Conservation (phyloP, 2,329 filamentous ascomycete species). For the Phoma sp. region DNA sequence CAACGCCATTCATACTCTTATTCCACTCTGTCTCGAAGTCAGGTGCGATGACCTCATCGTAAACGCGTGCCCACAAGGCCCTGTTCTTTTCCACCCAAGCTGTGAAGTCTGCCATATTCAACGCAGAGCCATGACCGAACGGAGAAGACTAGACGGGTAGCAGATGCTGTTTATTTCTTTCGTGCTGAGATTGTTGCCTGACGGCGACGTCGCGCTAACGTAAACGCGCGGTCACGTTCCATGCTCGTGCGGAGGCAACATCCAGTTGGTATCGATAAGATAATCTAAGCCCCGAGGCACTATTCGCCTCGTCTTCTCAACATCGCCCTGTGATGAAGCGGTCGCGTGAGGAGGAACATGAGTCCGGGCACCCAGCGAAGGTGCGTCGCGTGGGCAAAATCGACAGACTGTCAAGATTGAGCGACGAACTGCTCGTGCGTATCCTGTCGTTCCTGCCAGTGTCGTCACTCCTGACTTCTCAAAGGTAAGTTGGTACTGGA, state of each 20-base stretch:
- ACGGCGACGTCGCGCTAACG: slow-evolving; percentile 19
- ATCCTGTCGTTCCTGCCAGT: slow-evolving; percentile 80
- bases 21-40: slow-evolving; percentile 42
- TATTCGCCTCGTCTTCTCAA: slow-evolving; percentile 15
- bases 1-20: slow-evolving; percentile 29
- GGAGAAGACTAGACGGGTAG: neutral
- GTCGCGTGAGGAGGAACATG: slow-evolving; percentile 37
- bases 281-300: slow-evolving; percentile 12
- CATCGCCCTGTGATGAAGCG: slow-evolving; percentile 46
- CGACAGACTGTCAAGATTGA: slow-evolving; percentile 75
- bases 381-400: slow-evolving; percentile 47
- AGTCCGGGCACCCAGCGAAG: slow-evolving; percentile 51
- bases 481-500: slow-evolving; percentile 54
- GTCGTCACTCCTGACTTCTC: slow-evolving; percentile 68
- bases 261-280: slow-evolving; percentile 23
- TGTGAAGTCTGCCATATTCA: slow-evolving; percentile 35
- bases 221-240: slow-evolving; percentile 32
- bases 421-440: slow-evolving; percentile 85
- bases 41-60: slow-evolving; percentile 44
- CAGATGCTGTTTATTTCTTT: neutral
- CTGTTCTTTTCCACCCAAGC: slow-evolving; percentile 40
- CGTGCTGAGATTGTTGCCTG: slow-evolving; percentile 17
- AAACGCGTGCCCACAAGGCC: slow-evolving; percentile 37
- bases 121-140: neutral
- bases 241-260: slow-evolving; percentile 19